phyloP scores from a whole-genome alignment of 306 rosid genomes.

The Prunus persica region DNA sequence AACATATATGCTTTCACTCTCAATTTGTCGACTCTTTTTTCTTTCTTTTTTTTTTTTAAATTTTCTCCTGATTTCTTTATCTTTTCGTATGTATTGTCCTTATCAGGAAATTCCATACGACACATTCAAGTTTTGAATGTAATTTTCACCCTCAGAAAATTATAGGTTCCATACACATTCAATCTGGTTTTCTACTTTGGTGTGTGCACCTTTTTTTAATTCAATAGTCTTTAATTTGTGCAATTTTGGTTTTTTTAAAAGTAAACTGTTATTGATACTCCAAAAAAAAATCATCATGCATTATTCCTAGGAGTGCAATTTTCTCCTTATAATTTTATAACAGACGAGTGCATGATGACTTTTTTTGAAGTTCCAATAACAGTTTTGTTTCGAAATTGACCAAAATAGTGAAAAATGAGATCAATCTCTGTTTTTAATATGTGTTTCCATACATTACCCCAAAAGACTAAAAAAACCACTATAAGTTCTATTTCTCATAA shows the following conservation, averaged over 20 bases:
- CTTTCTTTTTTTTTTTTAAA: background rate
- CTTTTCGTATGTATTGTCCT: background rate
- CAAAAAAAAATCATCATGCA: too few relatives aligned
- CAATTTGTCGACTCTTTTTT: conserved; percentile 1
- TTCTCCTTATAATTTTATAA: too few relatives aligned
- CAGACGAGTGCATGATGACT: too few relatives aligned
- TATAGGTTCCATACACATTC: background rate
- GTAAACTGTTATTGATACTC: too few relatives aligned
- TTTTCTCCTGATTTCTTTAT: background rate
- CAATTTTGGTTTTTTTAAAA: too few relatives aligned
- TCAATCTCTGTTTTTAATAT: too few relatives aligned
- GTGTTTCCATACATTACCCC: background rate
- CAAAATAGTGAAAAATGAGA: too few relatives aligned
- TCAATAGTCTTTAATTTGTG: too few relatives aligned
- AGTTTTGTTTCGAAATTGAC: too few relatives aligned
- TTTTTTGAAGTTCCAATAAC: too few relatives aligned
- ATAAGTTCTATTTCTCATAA: background rate
- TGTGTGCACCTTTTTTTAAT: too few relatives aligned
- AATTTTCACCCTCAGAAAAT: background rate
- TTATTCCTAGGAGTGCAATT: too few relatives aligned
- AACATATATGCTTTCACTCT: background rate
- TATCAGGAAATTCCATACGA: background rate
- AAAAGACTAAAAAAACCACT: background rate
- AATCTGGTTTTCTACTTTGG: background rate
- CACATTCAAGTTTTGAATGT: background rate